Evolutionary conservation across 2,329 filamentous ascomycete species (phyloP), one percentile per base, ranked within the genome.

Genomic region (Pezicula rhizophila): DNA sequence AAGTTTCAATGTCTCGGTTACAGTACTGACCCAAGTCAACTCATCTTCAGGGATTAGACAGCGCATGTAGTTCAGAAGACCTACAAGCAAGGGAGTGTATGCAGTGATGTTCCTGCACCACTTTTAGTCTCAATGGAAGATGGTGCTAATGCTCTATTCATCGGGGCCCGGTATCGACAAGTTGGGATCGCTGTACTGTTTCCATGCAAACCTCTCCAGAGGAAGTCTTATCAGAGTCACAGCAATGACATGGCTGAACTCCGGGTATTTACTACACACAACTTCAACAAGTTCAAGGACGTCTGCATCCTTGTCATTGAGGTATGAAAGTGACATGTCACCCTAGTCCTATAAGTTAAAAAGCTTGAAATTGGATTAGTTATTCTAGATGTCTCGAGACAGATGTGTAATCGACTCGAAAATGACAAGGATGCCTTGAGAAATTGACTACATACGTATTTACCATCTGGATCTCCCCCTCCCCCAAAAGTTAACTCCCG

Each of bases 271-370:
- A 10, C 17, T 28, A 23, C 39, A 34, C 10, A 61, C 54, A 17
- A 48, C 42, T 10, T 58, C 52, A 8, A 61, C 42, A 2, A 55
- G 40, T 56, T 77, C 74, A 15, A 78, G 63, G 0, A 61, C 61
- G 54, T 77, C 65, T 8, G 67, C 70, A 8, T 60, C 56, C 23
- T 63, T 65, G 38, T 69, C 46, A 48, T 73, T 56, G 3, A 73
- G 61, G 49, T 60, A 69, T 11, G 67, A 66, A 14, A 61, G 45
- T 2, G 51, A 52, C 18, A 51, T 57, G 47, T 73, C 59, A 7
- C 54, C 56, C 66, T 59, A 70, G 43, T 72, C 23, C 23, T 23
- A 23, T 23, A 23, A 3, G 6, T 23, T 23, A 23, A 23, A 23
- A 23, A 18, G 18, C 23, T 23, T 4, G 23, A 7, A 23, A 23